Conservation (phyloP, 1,284 basidiomycete species). For the Athelia sp. region DNA sequence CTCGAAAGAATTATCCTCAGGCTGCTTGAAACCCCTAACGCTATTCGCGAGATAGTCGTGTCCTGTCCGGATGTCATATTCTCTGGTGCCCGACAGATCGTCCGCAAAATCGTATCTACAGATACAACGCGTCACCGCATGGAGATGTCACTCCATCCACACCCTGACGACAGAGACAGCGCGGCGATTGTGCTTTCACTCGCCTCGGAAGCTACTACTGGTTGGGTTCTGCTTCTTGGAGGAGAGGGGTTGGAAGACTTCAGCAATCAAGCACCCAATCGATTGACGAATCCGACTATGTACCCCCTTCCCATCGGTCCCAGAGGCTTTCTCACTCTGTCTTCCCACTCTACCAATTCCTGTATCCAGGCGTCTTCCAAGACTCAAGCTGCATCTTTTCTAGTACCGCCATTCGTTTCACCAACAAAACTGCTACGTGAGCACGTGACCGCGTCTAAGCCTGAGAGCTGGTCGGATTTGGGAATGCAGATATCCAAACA, state of each 20-base stretch:
- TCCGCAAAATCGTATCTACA: conserved; percentile 28
- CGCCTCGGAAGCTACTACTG: conserved; percentile 32
- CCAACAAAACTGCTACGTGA: conserved; percentile 23
- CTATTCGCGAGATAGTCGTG: conserved; percentile 42
- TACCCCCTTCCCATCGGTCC: conserved; percentile 39
- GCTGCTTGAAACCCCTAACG: conserved; percentile 27
- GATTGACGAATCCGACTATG: conserved; percentile 32
- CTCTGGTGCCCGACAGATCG: conserved; percentile 24
- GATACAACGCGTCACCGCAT: conserved; percentile 25
- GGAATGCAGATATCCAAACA: conserved; percentile 28
- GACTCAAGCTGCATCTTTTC: conserved; percentile 36
- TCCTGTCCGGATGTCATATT: conserved; percentile 38
- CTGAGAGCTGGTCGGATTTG: conserved; percentile 37
- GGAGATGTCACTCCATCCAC: conserved; percentile 38
- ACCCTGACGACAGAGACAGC: conserved; percentile 22
- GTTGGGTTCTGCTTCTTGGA: conserved; percentile 50
- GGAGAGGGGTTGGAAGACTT: conserved; percentile 31
- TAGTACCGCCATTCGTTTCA: conserved; percentile 54
- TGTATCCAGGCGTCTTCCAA: conserved; percentile 23
- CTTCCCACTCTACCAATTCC: conserved; percentile 17
- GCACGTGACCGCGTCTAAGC: neutral
- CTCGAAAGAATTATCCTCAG: conserved; percentile 29
- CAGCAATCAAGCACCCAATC: conserved; percentile 22
- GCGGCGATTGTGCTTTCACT: conserved; percentile 27
- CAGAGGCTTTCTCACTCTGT: conserved; percentile 26